Evolutionary conservation across 2,329 filamentous ascomycete genomes (phyloP).

Genomic region (Calonectria hongkongensis): DNA sequence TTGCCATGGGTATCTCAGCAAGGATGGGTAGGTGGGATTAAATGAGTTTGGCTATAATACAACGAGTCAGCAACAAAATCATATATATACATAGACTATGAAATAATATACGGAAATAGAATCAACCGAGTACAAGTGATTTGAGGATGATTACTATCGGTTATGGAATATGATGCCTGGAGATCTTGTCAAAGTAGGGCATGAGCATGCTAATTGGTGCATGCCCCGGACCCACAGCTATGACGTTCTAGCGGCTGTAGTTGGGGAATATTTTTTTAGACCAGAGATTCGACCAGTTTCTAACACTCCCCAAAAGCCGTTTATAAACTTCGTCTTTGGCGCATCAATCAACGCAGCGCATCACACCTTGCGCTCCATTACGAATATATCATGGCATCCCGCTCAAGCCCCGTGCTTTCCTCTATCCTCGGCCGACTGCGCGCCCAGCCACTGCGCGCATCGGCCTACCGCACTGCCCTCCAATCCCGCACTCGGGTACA

Average conservation of each 20-base stretch:
- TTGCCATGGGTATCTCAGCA: not conserved
- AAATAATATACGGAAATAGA: not conserved
- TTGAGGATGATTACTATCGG: not conserved
- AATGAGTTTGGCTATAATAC: not conserved
- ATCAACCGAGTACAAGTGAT: not conserved
- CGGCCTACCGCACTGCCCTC: slow-evolving; percentile 39
- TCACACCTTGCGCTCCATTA: not conserved
- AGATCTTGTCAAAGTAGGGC: not conserved
- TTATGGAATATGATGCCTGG: not conserved
- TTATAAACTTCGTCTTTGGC: slow-evolving; percentile 5
- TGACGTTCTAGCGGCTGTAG: slow-evolving; percentile 33
- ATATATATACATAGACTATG: not conserved
- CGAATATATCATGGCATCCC: slow-evolving; percentile 55
- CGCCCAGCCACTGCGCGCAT: slow-evolving; percentile 42
- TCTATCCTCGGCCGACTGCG: slow-evolving; percentile 47
- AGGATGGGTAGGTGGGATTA: not conserved
- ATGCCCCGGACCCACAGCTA: slow-evolving; percentile 21
- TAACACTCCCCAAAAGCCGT: slow-evolving; percentile 30
- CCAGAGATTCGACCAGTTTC: slow-evolving; percentile 46
- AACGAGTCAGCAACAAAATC: not conserved
- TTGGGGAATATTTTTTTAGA: slow-evolving; percentile 21
- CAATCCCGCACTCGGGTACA: slow-evolving; percentile 37
- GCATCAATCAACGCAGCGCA: slow-evolving; percentile 18
- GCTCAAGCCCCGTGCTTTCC: slow-evolving; percentile 46
- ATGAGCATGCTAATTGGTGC: slow-evolving; percentile 19